Conservation (phyloP, 257 asterid genomes). For the Solanum pennellii region DNA sequence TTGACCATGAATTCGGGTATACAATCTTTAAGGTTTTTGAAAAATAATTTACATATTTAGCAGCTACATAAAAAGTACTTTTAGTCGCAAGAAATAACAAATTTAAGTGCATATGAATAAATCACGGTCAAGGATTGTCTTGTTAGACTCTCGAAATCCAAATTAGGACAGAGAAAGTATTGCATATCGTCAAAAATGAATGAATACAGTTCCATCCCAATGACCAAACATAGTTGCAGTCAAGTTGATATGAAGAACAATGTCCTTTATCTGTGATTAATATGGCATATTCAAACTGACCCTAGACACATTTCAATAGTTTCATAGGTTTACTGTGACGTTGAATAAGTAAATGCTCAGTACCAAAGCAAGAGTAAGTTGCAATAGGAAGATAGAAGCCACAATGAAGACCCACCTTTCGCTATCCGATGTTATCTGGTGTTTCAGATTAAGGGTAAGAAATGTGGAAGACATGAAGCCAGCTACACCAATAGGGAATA, state of each 20-base stretch:
- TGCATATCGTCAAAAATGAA: constrained; percentile 32
- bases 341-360: constrained; percentile 72
- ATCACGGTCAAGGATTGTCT: background rate
- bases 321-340: constrained; percentile 27
- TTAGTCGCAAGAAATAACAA: background rate
- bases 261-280: background rate
- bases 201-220: constrained; percentile 15
- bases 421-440: constrained; percentile 77
- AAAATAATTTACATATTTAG: background rate
- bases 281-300: background rate
- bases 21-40: background rate
- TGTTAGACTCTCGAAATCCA: background rate
- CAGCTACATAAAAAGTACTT: background rate
- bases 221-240: background rate
- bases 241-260: background rate
- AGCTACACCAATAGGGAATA: constrained; percentile 80
- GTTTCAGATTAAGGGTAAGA: constrained; percentile 74
- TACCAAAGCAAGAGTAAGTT: constrained; percentile 83
- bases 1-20: background rate
- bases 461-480: constrained; percentile 91
- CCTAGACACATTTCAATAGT: background rate
- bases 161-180: background rate
- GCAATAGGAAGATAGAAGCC: constrained; percentile 75
- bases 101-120: background rate
- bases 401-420: constrained; percentile 89